Evolutionary conservation across 805 yeast genomes (phyloP).

Genomic region (Wickerhamomyces chambardii): DNA sequence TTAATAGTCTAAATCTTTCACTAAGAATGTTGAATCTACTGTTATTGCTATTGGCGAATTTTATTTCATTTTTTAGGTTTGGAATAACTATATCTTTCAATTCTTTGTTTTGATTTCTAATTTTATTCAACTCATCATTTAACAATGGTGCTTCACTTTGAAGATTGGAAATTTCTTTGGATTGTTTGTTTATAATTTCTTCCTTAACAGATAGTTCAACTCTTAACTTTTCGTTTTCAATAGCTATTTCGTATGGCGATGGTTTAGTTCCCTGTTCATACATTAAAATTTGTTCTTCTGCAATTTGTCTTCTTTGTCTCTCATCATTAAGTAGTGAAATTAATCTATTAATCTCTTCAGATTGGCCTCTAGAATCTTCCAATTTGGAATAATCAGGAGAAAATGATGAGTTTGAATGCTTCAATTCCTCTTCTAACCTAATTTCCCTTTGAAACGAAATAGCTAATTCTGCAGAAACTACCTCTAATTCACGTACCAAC

Average conservation of each 20-base stretch:
- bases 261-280: slow-evolving; percentile 45
- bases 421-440: slow-evolving; percentile 39
- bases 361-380: slow-evolving; percentile 22
- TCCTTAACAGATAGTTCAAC: slow-evolving; percentile 37
- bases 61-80: slow-evolving; percentile 31
- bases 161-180: slow-evolving; percentile 34
- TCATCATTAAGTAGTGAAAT: slow-evolving; percentile 55
- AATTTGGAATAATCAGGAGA: too few relatives aligned
- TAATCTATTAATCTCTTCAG: slow-evolving; percentile 38
- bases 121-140: slow-evolving; percentile 27
- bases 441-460: slow-evolving; percentile 64
- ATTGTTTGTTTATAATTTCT: slow-evolving; percentile 35
- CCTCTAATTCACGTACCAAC: slow-evolving; percentile 52
- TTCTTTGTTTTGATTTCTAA: slow-evolving; percentile 30
- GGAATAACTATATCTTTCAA: slow-evolving; percentile 37
- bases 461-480: slow-evolving; percentile 67
- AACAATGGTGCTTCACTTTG: slow-evolving; percentile 26
- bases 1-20: slow-evolving; percentile 19
- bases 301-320: slow-evolving; percentile 53
- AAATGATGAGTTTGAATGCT: too few relatives aligned
- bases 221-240: slow-evolving; percentile 45
- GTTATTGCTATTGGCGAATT: slow-evolving; percentile 19
- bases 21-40: slow-evolving; percentile 12
- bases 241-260: slow-evolving; percentile 43
- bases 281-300: slow-evolving; percentile 61